Evolutionary conservation across 2,329 filamentous ascomycete genomes (phyloP), one percentile per base, ranked within the genome.

Genomic region (Setomelanomma holmii): DNA sequence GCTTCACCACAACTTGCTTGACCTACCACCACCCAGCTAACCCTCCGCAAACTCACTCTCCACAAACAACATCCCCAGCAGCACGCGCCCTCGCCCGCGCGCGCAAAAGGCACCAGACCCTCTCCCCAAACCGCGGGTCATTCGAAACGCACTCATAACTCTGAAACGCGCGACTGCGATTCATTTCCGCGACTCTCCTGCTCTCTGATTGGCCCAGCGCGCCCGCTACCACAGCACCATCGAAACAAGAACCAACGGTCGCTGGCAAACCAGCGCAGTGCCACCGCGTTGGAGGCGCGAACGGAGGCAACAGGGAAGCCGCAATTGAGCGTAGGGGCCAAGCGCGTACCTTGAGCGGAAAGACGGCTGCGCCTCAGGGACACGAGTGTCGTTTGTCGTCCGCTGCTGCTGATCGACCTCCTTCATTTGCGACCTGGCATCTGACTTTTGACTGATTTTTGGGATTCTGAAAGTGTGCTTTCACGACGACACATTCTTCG

Each of bases 81-180:
- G 35, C 49, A 55, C 49, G 52, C 52, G 49, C 55, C 14, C n/a
- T n/a, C n/a, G n/a, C n/a, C n/a, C n/a, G n/a, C n/a, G n/a, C n/a
- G n/a, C n/a, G n/a, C n/a, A n/a, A n/a, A n/a, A n/a, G n/a, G n/a
- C n/a, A n/a, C n/a, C n/a, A n/a, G 21, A 30, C 54, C 34, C 50
- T 50, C 53, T 45, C 49, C 24, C 17, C 52, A 36, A 48, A 39
- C 40, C 46, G 47, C 48, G 50, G 40, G 51, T 59, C 42, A 52
- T 39, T 49, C 71, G 71, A 73, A 74, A 73, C 67, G 44, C 66
- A 51, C 51, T 57, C 51, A 61, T 50, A 43, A 47, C 43, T 45
- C 65, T 74, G 71, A 74, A 73, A 74, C 72, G 50, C 61, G 50
- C 46, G 44, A 57, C 48, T 59, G 57, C 60, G 58, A 52, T 60